Percentiles rank a stretch among this genome's conserved stretches.
These are phyloP conservation scores for Curvularia hawaiiensis DNA, from an alignment of 2,329 filamentous ascomycete genomes.

Conservation along the genomic window DNA sequence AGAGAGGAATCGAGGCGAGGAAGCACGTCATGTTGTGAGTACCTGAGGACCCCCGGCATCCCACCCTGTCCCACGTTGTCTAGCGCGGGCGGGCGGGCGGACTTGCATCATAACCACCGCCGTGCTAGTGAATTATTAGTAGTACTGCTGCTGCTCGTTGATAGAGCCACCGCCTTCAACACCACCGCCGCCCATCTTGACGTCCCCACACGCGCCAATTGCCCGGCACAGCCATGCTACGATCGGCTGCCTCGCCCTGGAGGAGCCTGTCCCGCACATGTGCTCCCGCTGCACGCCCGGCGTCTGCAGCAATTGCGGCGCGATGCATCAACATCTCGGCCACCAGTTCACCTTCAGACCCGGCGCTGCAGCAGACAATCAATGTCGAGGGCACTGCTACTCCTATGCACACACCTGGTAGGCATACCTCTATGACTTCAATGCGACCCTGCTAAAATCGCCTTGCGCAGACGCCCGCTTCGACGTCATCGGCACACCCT, in stretches of 20 bases:
- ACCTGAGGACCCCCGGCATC: conserved; percentile 7
- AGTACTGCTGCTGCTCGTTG: background rate
- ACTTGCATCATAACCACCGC: conserved; percentile 18
- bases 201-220: conserved; percentile 25
- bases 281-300: conserved; percentile 16
- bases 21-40: conserved; percentile 5
- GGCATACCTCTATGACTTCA: background rate
- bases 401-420: conserved; percentile 39
- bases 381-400: conserved; percentile 28
- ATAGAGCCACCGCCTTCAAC: background rate
- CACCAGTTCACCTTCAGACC: conserved; percentile 49
- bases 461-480: conserved; percentile 79
- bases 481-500: conserved; percentile 88
- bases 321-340: conserved; percentile 55
- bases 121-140: background rate
- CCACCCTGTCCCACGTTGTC: conserved; percentile 1
- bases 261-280: conserved; percentile 24
- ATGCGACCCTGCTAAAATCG: background rate
- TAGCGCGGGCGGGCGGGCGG: conserved; percentile 10
- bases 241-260: conserved; percentile 39
- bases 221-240: conserved; percentile 38
- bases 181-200: conserved; percentile 3
- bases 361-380: conserved; percentile 43
- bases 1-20: background rate
- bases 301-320: conserved; percentile 17